Base-by-base conservation (phyloP, 2,329 filamentous ascomycete species). In the Helminthosporium solani region DNA sequence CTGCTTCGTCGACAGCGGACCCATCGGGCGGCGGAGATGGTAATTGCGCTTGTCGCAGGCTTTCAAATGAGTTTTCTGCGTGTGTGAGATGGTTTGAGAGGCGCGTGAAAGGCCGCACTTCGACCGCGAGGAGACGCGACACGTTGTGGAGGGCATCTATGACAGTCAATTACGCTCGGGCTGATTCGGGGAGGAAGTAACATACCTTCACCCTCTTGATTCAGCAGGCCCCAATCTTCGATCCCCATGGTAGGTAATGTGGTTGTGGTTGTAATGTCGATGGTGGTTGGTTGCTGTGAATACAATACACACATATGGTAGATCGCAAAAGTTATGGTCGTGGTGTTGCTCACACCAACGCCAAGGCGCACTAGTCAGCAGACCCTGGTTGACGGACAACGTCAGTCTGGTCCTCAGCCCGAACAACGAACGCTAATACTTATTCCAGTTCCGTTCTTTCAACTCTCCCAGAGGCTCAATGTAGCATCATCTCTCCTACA, bases 71-170 rank as follows among this genome's bases (percentile, higher is more conserved):
- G 43, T 38, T 28, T 18, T 83, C 82, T 14, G 87, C 81, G 18
- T 81, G 79, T 4, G 88, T 78, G 7, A 97, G 81, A 25, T 88
- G 86, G 72, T 90, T 90, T 18, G 88, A 88, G 49, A 96, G 84
- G 50, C 91, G 86, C 69, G 89, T 89, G 75, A 95, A 96, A 0
- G 90, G 90, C 47, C 90, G 90, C 66, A 95, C 89, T 75, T 97
- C 92, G 50, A 96, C 86, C 53, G 88, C 88, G 30, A 96, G 81
- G 3, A 96, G 86, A 33, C 92, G 88, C 23, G 81, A 81, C 36
- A 68, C 60, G 64, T 91, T 92, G 75, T 96, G 92, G 30, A 96
- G 84, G 53, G 90, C 85, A 68, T 90, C 86, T 84, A 59, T 9
- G 15, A 7, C 21, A 14, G 50, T 67, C 28, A 61, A 52, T 41